Evolutionary conservation across 2,329 filamentous ascomycete genomes (phyloP), one percentile per base, ranked within the genome.

Genomic region (Aureobasidium zeae): DNA sequence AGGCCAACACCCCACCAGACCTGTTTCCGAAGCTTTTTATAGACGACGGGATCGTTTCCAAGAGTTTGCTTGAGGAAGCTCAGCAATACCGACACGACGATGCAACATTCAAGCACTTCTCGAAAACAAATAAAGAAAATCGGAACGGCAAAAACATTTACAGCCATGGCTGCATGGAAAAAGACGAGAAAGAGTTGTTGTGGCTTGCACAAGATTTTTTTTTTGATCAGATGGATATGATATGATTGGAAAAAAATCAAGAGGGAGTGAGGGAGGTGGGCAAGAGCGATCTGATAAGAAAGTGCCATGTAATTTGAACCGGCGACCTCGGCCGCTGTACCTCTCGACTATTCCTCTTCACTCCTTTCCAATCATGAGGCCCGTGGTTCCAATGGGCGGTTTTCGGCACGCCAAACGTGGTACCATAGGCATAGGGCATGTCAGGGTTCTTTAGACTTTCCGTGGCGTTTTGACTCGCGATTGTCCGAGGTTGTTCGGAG

Each of bases 111-210:
- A 35, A 94, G 69, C 30, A 79, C 78, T 66, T 94, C 87, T 57
- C 87, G 79, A 61, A 94, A 91, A 65, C 85, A 80, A 61, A 94
- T 84, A 68, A 94, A 88, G 68, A 94, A 94, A 44, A 94, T 66
- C 51, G 82, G 83, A 16, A 86, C 77, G 50, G 82, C 75, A 62
- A 87, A 87, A 46, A 87, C 78, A 59, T 82, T 75, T 48, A 73
- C 71, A 60, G 80, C 79, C 67, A 75, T 79, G 29, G 30, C 11
- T 25, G 22, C 22, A 7, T 11, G 22, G 22, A 25, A n/a, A n/a
- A n/a, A n/a, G n/a, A n/a, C n/a, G n/a, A n/a, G 36, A 10, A 19
- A 19, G 16, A 19, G 25, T 12, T 39, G 21, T 19, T 36, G 9
- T 30, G 16, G 9, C 21, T 22, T 16, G 29, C 5, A 30, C 12